Evolutionary conservation across 106 monocot genomes (phyloP).

Genomic region (Acanthochlamys bracteata): DNA sequence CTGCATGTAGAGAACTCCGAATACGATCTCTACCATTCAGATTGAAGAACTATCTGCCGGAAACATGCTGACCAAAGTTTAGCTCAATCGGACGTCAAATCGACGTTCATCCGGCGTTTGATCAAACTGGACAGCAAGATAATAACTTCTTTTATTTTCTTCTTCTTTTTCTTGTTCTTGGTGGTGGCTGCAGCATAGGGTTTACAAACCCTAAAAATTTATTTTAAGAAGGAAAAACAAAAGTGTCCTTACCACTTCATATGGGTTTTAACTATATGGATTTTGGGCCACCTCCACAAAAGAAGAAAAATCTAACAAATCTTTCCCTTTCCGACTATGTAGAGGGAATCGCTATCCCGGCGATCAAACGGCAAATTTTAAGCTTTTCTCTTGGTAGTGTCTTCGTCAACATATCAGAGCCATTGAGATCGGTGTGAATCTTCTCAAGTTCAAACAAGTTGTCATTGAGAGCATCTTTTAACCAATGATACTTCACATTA

Average conservation of each 20-base stretch:
- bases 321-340: not conserved
- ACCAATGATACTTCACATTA: not conserved
- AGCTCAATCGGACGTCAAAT: not conserved
- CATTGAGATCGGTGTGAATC: not conserved
- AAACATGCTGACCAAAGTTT: not conserved
- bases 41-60: not conserved
- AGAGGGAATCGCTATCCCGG: not conserved
- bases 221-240: not conserved
- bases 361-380: not conserved
- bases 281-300: not conserved
- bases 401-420: not conserved
- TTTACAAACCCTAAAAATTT: not conserved
- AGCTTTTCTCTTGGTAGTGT: not conserved
- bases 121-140: too few species aligned
- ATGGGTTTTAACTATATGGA: not conserved
- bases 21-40: not conserved
- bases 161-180: too few species aligned
- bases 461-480: not conserved
- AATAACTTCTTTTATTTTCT: too few species aligned
- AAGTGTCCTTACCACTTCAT: not conserved
- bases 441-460: not conserved
- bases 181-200: too few species aligned
- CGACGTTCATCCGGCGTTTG: not conserved
- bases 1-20: not conserved
- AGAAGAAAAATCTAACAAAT: not conserved